Percentiles rank a stretch among this genome's conserved stretches.
These are phyloP conservation scores for Niebla homalea DNA, from an alignment of 495 filamentous ascomycete species.

Conservation along the genomic window DNA sequence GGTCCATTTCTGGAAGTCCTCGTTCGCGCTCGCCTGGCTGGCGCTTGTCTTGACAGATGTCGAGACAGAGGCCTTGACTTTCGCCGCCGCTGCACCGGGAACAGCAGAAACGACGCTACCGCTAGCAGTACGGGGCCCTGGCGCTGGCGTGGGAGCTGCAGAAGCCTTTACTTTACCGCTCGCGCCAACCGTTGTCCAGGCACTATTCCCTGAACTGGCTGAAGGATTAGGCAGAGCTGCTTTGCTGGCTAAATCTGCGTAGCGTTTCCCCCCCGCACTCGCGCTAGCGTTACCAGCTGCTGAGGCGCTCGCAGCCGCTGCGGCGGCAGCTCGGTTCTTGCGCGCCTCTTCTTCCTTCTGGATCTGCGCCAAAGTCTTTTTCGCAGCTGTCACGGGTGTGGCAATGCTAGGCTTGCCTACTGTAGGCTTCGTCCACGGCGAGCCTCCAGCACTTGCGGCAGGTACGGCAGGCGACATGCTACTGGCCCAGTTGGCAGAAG, in stretches of 20 bases:
- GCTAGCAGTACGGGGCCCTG: constrained; percentile 44
- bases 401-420: constrained; percentile 43
- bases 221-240: constrained; percentile 27
- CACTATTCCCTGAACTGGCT: constrained; percentile 32
- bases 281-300: constrained; percentile 37
- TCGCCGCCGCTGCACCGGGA: constrained; percentile 26
- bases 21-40: constrained; percentile 47
- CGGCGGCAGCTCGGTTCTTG: constrained; percentile 54
- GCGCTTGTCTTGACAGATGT: constrained; percentile 23
- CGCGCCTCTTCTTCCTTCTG: constrained; percentile 91
- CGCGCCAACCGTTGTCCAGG: constrained; percentile 95
- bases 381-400: constrained; percentile 34
- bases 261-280: constrained; percentile 64
- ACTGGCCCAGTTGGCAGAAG: constrained; percentile 82
- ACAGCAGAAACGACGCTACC: constrained; percentile 27
- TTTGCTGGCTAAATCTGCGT: constrained; percentile 91
- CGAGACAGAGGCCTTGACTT: constrained; percentile 29
- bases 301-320: constrained; percentile 42
- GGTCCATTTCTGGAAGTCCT: constrained; percentile 92
- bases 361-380: constrained; percentile 91
- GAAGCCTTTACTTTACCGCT: constrained; percentile 77
- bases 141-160: constrained; percentile 33
- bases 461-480: constrained; percentile 50
- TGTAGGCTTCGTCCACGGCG: constrained; percentile 53
- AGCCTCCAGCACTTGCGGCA: constrained; percentile 29